phyloP scores from a whole-genome alignment of 257 asterid genomes.

The Ophiorrhiza pumila region DNA sequence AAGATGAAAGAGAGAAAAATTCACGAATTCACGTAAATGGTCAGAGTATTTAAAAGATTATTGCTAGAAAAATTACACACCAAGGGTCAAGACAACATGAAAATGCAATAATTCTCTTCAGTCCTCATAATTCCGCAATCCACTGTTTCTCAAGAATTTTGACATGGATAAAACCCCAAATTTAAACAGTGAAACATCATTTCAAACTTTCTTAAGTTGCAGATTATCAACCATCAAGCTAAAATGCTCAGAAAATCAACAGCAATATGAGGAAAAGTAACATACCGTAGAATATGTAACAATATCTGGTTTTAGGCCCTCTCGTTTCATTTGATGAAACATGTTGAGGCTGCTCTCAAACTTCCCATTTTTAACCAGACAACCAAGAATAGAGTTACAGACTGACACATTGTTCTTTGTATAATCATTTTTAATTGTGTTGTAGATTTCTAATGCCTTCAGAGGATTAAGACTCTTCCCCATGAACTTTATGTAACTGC shows the following conservation, averaged over 20 bases:
- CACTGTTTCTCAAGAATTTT: neutral
- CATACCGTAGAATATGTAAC: constrained; percentile 92
- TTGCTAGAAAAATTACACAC: neutral
- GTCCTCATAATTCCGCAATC: neutral
- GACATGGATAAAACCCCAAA: neutral
- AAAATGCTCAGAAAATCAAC: constrained; percentile 7
- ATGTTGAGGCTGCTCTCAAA: constrained; percentile 70
- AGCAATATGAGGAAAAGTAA: constrained; percentile 24
- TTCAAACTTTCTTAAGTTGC: neutral
- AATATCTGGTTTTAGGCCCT: constrained; percentile 81
- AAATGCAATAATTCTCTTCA: constrained; percentile 1
- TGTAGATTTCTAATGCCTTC: constrained; percentile 69
- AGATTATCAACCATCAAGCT: neutral
- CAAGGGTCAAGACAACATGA: neutral
- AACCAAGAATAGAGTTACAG: constrained; percentile 76
- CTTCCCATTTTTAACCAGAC: constrained; percentile 69
- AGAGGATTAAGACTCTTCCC: constrained; percentile 60
- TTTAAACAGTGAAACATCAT: neutral
- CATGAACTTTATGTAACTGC: constrained; percentile 73
- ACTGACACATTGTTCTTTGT: constrained; percentile 67
- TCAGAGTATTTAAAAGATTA: neutral
- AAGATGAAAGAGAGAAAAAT: constrained; percentile 26
- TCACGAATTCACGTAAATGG: constrained; percentile 6
- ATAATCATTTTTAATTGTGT: constrained; percentile 57
- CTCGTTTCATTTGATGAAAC: constrained; percentile 80